Percentiles rank a stretch among this genome's conserved stretches.
phyloP scores from a whole-genome alignment of 257 asterid species.

The Salvia miltiorrhiza region DNA sequence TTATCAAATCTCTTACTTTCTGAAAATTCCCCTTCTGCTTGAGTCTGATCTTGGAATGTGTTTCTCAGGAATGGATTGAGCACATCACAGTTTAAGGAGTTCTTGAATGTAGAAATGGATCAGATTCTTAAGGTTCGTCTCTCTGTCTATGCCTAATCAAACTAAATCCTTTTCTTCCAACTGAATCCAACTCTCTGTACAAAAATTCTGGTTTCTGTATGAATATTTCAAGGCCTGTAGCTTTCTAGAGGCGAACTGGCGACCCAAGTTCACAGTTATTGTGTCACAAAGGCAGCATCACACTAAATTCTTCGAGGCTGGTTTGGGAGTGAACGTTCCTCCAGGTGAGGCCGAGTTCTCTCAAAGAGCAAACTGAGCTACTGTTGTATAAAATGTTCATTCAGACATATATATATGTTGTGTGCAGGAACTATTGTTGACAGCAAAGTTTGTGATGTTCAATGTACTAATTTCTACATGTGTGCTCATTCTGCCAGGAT shows the following conservation, averaged over 20 bases:
- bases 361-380: not conserved
- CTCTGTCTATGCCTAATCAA: not conserved
- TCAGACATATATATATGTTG: not conserved
- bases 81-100: constrained; percentile 32
- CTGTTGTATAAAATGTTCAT: not conserved
- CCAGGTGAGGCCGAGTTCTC: constrained; percentile 32
- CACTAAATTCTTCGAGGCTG: constrained; percentile 41
- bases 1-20: too few relatives aligned
- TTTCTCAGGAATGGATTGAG: constrained; percentile 34
- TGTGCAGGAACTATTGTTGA: constrained; percentile 33
- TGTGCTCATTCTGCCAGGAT: constrained; percentile 34
- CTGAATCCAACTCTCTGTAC: not conserved
- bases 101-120: constrained; percentile 36
- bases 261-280: constrained; percentile 43
- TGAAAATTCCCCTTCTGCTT: not conserved
- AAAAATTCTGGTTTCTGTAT: not conserved
- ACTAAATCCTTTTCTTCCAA: not conserved
- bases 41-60: not conserved
- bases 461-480: constrained; percentile 29
- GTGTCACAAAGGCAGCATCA: constrained; percentile 49
- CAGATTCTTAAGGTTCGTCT: constrained; percentile 41
- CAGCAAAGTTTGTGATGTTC: constrained; percentile 31
- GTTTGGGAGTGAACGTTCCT: constrained; percentile 26
- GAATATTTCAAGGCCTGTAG: constrained; percentile 34
- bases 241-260: constrained; percentile 49